These are phyloP conservation scores for Chaetomiaceae sp. DNA, from an alignment of 2,329 filamentous ascomycete species.

Conservation along the genomic window DNA sequence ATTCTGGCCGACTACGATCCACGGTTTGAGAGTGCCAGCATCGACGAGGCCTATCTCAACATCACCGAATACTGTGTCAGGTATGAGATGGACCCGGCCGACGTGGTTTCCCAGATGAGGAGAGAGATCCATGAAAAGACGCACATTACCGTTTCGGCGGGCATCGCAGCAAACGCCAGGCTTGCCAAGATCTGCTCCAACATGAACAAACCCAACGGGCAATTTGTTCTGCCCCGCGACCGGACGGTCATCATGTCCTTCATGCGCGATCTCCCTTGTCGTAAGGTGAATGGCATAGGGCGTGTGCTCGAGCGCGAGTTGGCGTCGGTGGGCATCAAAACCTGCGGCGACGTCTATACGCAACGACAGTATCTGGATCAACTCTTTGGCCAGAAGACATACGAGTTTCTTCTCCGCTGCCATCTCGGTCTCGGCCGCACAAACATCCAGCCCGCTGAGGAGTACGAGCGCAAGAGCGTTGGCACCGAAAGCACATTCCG, in stretches of 20 bases:
- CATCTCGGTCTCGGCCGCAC: slow-evolving; percentile 85
- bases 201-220: slow-evolving; percentile 93
- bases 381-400: slow-evolving; percentile 89
- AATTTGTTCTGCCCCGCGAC: slow-evolving; percentile 71
- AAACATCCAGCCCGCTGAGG: slow-evolving; percentile 76
- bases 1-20: slow-evolving; percentile 85
- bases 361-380: slow-evolving; percentile 68
- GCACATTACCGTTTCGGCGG: slow-evolving; percentile 84
- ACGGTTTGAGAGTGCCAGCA: slow-evolving; percentile 86
- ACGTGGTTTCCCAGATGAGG: slow-evolving; percentile 73
- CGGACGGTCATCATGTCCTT: slow-evolving; percentile 74
- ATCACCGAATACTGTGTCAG: slow-evolving; percentile 79
- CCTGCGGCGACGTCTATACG: slow-evolving; percentile 79
- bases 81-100: slow-evolving; percentile 63
- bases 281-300: slow-evolving; percentile 94
- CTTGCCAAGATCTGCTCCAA: slow-evolving; percentile 95
- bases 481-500: slow-evolving; percentile 90
- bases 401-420: slow-evolving; percentile 76
- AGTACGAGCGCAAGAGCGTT: slow-evolving; percentile 83
- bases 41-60: slow-evolving; percentile 95
- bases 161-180: slow-evolving; percentile 88
- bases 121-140: slow-evolving; percentile 69
- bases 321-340: slow-evolving; percentile 79
- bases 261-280: slow-evolving; percentile 75
- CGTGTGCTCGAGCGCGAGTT: slow-evolving; percentile 90